These are phyloP conservation scores for Penicillium cinerascens DNA, from an alignment of 495 filamentous ascomycete species.

Conservation along the genomic window DNA sequence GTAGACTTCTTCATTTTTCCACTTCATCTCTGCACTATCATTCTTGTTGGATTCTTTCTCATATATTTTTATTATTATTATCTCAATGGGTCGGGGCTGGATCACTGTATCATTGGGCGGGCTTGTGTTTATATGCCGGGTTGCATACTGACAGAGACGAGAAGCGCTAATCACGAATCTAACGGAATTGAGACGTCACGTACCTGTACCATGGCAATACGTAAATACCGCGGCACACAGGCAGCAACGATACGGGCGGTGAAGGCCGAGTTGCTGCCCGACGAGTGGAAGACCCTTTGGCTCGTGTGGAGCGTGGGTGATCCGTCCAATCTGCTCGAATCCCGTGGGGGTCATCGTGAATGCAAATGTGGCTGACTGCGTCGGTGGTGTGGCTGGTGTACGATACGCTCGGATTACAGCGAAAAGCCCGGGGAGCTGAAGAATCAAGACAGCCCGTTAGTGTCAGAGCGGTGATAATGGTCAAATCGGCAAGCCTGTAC, in stretches of 20 bases:
- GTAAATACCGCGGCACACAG: constrained; percentile 10
- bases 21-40: constrained; percentile 1
- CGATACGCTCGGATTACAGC: background rate
- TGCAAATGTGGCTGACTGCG: constrained; percentile 18
- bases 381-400: constrained; percentile 22
- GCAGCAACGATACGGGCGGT: constrained; percentile 25
- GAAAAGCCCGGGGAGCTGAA: background rate
- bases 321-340: constrained; percentile 3
- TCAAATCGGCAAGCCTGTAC: background rate
- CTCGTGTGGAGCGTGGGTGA: constrained; percentile 11
- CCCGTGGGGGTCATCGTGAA: background rate
- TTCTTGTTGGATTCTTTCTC: background rate
- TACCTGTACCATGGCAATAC: constrained; percentile 5
- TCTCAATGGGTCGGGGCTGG: too few species aligned
- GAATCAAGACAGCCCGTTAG: background rate
- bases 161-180: constrained; percentile 7
- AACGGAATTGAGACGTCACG: background rate
- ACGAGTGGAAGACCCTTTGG: constrained; percentile 12
- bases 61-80: too few species aligned
- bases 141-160: constrained; percentile 17
- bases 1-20: constrained; percentile 10
- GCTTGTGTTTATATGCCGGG: background rate
- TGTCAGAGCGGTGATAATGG: too few species aligned
- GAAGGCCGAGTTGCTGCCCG: background rate
- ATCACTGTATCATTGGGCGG: too few species aligned